A percentile compares a stretch with the other conserved stretches of the same genome.
Conservation (phyloP, 2,329 filamentous ascomycete genomes). For the Metarhizium humberi region DNA sequence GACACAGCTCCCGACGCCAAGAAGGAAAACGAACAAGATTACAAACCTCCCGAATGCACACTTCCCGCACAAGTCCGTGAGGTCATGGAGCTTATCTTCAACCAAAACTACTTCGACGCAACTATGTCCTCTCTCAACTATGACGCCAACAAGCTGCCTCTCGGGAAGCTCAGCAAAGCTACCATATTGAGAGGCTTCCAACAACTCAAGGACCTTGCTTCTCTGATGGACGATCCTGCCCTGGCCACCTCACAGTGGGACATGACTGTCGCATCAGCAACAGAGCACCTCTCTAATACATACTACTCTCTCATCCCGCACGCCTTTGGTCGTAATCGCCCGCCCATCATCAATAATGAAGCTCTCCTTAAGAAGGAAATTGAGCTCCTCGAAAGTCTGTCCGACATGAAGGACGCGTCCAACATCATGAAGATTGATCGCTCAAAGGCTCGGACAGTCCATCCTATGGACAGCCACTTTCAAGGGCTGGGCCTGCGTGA, state of each 20-base stretch:
- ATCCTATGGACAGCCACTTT: slow-evolving; percentile 66
- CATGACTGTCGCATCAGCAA: slow-evolving; percentile 28
- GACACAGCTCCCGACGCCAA: slow-evolving; percentile 19
- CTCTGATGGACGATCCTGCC: slow-evolving; percentile 46
- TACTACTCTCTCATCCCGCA: slow-evolving; percentile 82
- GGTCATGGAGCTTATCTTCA: slow-evolving; percentile 77
- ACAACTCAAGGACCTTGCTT: slow-evolving; percentile 65
- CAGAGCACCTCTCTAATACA: slow-evolving; percentile 60
- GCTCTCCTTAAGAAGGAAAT: slow-evolving; percentile 62
- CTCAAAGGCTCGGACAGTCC: slow-evolving; percentile 39
- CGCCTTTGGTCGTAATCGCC: slow-evolving; percentile 63
- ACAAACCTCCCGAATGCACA: slow-evolving; percentile 40
- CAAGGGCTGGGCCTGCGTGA: slow-evolving; percentile 62
- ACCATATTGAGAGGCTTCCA: slow-evolving; percentile 71
- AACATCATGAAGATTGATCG: slow-evolving; percentile 63
- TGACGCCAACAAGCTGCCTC: slow-evolving; percentile 65
- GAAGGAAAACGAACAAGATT: slow-evolving; percentile 25
- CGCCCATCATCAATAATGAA: slow-evolving; percentile 54
- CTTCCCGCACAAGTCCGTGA: slow-evolving; percentile 52
- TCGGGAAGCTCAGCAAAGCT: slow-evolving; percentile 74
- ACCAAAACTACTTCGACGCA: slow-evolving; percentile 59
- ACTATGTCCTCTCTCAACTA: slow-evolving; percentile 62
- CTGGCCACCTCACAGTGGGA: slow-evolving; percentile 36
- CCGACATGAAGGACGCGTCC: slow-evolving; percentile 75
- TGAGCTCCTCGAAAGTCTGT: slow-evolving; percentile 69